Evolutionary conservation across 2,329 filamentous ascomycete species (phyloP).

Genomic region (Madurella mycetomatis): DNA sequence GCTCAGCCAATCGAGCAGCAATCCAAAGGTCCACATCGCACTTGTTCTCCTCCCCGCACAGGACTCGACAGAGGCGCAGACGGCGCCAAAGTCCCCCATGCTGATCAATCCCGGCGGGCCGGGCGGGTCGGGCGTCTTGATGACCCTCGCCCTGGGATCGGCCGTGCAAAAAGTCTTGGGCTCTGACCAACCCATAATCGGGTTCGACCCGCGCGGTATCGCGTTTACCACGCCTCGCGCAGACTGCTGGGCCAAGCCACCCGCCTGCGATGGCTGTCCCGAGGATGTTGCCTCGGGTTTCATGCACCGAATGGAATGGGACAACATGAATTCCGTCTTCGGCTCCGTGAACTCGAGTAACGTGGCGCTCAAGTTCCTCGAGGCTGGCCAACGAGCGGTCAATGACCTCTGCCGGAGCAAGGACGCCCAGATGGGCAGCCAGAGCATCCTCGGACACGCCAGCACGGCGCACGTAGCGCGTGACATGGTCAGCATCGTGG

Average conservation of each 20-base stretch:
- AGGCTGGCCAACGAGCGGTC: constrained; percentile 29
- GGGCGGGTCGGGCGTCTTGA: constrained; percentile 37
- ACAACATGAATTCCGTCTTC: constrained; percentile 27
- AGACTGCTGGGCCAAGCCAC: constrained; percentile 34
- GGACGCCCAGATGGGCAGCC: constrained; percentile 27
- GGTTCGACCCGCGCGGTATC: constrained; percentile 46
- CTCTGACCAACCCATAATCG: constrained; percentile 40
- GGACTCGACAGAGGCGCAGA: constrained; percentile 23
- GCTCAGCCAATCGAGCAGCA: constrained; percentile 31
- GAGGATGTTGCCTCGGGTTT: constrained; percentile 28
- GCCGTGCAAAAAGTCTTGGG: constrained; percentile 37
- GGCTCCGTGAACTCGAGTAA: constrained; percentile 36
- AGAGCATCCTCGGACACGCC: constrained; percentile 32
- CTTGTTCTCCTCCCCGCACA: constrained; percentile 33
- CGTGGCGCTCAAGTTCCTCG: constrained; percentile 29
- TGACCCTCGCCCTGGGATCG: constrained; percentile 28
- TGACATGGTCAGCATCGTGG: constrained; percentile 40
- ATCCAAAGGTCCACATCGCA: constrained; percentile 37
- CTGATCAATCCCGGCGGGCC: constrained; percentile 46
- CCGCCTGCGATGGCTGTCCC: constrained; percentile 12
- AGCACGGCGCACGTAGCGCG: constrained; percentile 34
- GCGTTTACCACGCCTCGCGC: constrained; percentile 37
- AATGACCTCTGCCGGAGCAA: constrained; percentile 32
- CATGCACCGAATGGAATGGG: constrained; percentile 34
- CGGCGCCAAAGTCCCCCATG: constrained; percentile 37